A percentile compares a stretch with the other conserved stretches of the same genome.
Evolutionary conservation across 805 yeast species (phyloP).

Genomic region (Kuraishia piskuri): DNA sequence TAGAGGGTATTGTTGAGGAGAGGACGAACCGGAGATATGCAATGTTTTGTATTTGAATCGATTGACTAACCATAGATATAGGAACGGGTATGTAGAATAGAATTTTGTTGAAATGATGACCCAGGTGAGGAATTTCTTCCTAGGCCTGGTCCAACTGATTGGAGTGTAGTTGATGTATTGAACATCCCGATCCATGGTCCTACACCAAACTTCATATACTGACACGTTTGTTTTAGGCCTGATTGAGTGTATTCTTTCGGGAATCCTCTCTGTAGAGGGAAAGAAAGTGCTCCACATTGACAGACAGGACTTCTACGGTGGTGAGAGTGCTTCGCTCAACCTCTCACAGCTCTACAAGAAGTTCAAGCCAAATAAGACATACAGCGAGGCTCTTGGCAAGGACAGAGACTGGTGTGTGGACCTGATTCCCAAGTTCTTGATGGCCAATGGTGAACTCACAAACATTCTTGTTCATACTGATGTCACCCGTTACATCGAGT

Average conservation of each 20-base stretch:
- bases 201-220: background rate
- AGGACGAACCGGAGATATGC: no score
- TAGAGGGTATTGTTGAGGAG: no score
- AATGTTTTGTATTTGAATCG: no score
- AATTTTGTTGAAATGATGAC: no score
- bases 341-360: conserved; percentile 66
- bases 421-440: conserved; percentile 89
- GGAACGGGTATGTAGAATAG: no score
- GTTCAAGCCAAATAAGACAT: conserved; percentile 75
- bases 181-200: no score
- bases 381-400: conserved; percentile 69
- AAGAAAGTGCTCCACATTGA: conserved; percentile 96
- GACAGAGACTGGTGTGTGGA: conserved; percentile 98
- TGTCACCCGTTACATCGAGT: conserved; percentile 92
- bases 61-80: no score
- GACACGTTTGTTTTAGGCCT: conserved; percentile 43
- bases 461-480: conserved; percentile 92
- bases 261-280: conserved; percentile 93
- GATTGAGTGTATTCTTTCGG: conserved; percentile 93
- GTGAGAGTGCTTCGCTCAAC: conserved; percentile 79
- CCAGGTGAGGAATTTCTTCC: no score
- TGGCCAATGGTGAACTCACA: conserved; percentile 97
- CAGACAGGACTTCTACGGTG: conserved; percentile 94
- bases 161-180: no score
- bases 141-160: no score